Evolutionary conservation across 2,329 filamentous ascomycete species (phyloP), one percentile per base, ranked within the genome.

Genomic region (Chaetothyriales sp.): DNA sequence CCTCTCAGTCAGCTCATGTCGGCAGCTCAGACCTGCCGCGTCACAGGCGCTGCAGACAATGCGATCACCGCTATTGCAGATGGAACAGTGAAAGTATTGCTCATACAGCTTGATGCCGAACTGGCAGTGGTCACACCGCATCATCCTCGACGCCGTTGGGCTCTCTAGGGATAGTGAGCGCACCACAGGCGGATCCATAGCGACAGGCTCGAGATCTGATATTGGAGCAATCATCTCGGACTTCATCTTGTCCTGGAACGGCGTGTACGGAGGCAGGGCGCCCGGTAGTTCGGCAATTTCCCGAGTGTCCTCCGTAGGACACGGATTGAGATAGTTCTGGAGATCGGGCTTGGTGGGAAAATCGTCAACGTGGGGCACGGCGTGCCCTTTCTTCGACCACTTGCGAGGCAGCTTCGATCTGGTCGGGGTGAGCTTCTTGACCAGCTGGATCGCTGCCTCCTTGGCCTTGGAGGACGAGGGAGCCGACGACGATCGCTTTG

Each of bases 101-200:
- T 59, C 56, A n/a, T 55, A 47, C 43, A 56, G 48, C 13, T 55
- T 55, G 28, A 61, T 61, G 6, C 55, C 57, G 51, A 43, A 54
- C 25, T 61, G 47, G 50, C 58, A 61, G 18, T 52, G 53, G 46
- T 59, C 58, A 46, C 58, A 61, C 40, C 58, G 50, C 58, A 61
- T 61, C 20, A 54, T 57, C 44, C 48, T 56, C 15, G 53, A 43
- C 20, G 45, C 46, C 7, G 46, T 10, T 2, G 33, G 33, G 15
- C 33, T 40, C 4, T 40, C 33, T 4, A 47, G 51, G 18, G 51
- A 52, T 15, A 40, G 40, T n/a, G 51, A 44, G 25, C 46, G 18
- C 19, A 10, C 22, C 13, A 52, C 20, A 1, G 51, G 51, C 25
- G 47, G 51, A 13, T 40, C 20, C 7, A 52, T 15, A n/a, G 51